Evolutionary conservation across 345 rosid species (phyloP), one percentile per base, ranked within the genome.

Genomic region (Anacardium occidentale): DNA sequence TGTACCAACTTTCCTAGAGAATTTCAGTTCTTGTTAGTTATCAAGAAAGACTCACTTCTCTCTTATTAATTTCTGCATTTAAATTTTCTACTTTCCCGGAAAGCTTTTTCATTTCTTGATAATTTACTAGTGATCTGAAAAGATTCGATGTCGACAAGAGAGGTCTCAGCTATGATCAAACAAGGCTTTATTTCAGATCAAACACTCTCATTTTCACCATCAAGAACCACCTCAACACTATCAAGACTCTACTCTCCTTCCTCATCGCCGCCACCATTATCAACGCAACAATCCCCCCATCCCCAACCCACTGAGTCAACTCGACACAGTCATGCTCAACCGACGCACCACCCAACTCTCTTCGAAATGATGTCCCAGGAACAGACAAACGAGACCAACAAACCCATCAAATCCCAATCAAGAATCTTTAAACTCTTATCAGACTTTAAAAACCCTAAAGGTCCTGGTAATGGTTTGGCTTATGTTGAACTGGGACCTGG

Each of bases 351-450:
- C 45, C 42, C 65, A 26, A 74, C 97, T 47, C 97, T 94, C 69
- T 89, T 85, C 77, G 91, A 94, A n/a, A 94, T 91, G 93, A 94
- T 94, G 97, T 89, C 98, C 0, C 93, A 86, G 56, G 97, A 94
- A 77, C 89, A 90, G 29, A 80, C 73, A 60, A 87, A 82, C 29
- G 89, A 82, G 70, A 74, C 85, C 64, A 76, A 37, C 48, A 71
- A 68, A 64, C 86, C 88, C 74, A 80, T 66, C 57, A 84, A 78
- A 62, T 83, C 84, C 59, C 89, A 83, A 76, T 82, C 87, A 71
- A 88, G 85, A 50, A 75, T 92, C 51, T 76, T 85, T 13, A 88
- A 88, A 70, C 79, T 88, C 76, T 75, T 92, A 21, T 79, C 88
- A 22, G 97, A 91, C 64, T 89, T 94, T 69, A 80, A 82, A 73